Conservation (phyloP, 148 eudicot species). For the Rhododendron simsii region DNA sequence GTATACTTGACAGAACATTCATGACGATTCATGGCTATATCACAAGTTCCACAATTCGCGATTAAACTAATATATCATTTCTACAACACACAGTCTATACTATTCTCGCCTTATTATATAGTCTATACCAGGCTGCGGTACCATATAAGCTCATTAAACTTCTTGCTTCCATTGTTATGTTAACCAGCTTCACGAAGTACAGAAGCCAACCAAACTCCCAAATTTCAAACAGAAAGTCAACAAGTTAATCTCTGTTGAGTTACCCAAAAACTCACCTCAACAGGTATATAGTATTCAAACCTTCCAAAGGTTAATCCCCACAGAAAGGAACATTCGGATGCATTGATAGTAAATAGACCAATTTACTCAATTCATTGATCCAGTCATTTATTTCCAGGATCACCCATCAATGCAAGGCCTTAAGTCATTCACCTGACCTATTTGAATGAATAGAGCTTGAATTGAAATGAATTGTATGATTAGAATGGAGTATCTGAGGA, state of each 20-base stretch:
- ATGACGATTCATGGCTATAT: not conserved
- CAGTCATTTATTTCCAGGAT: not conserved
- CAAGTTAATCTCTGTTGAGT: not conserved
- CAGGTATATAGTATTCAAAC: not conserved
- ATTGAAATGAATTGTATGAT: not conserved
- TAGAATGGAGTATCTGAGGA: not conserved
- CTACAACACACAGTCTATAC: not conserved
- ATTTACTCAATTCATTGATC: not conserved
- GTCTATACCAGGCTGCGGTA: not conserved
- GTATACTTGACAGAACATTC: not conserved
- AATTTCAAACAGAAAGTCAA: not conserved
- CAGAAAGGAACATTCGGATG: not conserved
- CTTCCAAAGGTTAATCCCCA: not conserved
- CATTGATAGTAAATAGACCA: not conserved
- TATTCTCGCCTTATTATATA: not conserved
- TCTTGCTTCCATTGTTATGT: not conserved
- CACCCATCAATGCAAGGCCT: not conserved
- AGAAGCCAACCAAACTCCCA: not conserved
- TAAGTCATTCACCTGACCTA: not conserved
- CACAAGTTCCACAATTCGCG: not conserved
- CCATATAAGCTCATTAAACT: not conserved
- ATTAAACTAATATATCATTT: not conserved
- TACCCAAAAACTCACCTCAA: not conserved
- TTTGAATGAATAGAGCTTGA: not conserved
- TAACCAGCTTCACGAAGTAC: not conserved